Evolutionary conservation across 192 early-diverging fungal species (phyloP), one percentile per base, ranked within the genome.

Genomic region (Coemansia furcata): DNA sequence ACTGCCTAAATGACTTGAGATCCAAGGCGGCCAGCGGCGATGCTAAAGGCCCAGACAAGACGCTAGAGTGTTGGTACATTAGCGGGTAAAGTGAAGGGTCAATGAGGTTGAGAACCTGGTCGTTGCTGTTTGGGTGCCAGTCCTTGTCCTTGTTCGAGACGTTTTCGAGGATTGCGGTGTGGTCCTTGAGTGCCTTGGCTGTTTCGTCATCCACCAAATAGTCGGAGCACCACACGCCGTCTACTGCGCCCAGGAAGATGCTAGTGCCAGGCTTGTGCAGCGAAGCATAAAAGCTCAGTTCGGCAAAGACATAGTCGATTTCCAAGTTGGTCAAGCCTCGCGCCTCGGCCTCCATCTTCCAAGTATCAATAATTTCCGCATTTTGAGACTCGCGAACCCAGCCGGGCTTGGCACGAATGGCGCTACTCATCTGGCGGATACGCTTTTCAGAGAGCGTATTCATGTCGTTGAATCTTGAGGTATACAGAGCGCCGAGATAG

Each of bases 51-150:
- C 62, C 49, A 5, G 49, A 30, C 11, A 77, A 33, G 4, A 82
- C n/a, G 19, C 50, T 63, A 0, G 80, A 71, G 8, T 43, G 21
- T 4, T 39, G 12, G 66, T 82, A 82, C 21, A 82, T 59, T 3
- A 87, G 68, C 59, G 82, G 82, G 66, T 67, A 85, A 12, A 87
- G 76, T 59, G 84, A 85, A 10, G 82, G 86, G 46, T 87, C 77
- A 6, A 87, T 77, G 6, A 87, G 77, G 42, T 85, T 78, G 9
- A 85, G 74, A 15, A 87, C 84, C 63, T 82, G 79, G 37, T 85
- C 63, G 64, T 83, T 66, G 55, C 69, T 76, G 10, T 78, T 69
- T 3, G 78, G 77, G 59, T 84, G 82, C 70, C 80, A 87, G 66
- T 85, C 80, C 59, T 65, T 69, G 17, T 52, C 37, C 23, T 62